Percentiles rank a stretch among this genome's conserved stretches.
Evolutionary conservation across 2,329 filamentous ascomycete species (phyloP).

Genomic region (Claviceps cyperi): DNA sequence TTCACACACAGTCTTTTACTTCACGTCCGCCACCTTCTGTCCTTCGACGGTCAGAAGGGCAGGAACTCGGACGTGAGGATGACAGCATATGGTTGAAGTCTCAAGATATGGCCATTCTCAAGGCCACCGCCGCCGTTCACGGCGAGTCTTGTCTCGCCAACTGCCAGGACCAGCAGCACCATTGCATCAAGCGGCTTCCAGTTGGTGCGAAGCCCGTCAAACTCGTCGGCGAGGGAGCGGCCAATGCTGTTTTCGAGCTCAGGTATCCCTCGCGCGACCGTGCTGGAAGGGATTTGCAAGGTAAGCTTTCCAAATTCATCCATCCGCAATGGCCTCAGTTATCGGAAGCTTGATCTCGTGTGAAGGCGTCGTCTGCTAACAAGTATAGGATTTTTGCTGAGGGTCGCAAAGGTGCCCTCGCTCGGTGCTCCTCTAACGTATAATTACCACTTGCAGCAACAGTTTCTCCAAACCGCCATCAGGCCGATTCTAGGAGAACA

Average conservation of each 20-base stretch:
- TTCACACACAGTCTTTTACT: constrained; percentile 5
- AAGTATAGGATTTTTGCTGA: constrained; percentile 19
- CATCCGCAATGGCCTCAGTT: not conserved
- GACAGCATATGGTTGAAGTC: constrained; percentile 11
- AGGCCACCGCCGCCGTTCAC: constrained; percentile 5
- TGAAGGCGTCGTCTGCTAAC: too few species aligned
- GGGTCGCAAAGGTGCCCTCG: constrained; percentile 24
- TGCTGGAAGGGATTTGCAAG: constrained; percentile 19
- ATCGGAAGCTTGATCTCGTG: not conserved
- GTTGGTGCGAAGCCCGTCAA: constrained; percentile 19
- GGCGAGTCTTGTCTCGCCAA: constrained; percentile 4
- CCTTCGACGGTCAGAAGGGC: constrained; percentile 2
- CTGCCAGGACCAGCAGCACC: constrained; percentile 2
- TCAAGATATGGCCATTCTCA: constrained; percentile 12
- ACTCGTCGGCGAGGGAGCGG: constrained; percentile 54
- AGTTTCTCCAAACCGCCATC: constrained; percentile 21
- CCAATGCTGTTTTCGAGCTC: constrained; percentile 61
- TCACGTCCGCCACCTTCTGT: constrained; percentile 7
- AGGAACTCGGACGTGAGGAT: constrained; percentile 5
- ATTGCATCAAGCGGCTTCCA: constrained; percentile 18
- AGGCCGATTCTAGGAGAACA: constrained; percentile 20
- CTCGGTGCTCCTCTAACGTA: constrained; percentile 18
- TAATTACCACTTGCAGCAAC: constrained; percentile 24
- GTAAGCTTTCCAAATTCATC: constrained; percentile 11
- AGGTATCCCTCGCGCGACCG: constrained; percentile 22